Percentiles rank a stretch among this genome's conserved stretches.
phyloP scores from a whole-genome alignment of 805 yeast genomes.

The Yarrowia sp. region DNA sequence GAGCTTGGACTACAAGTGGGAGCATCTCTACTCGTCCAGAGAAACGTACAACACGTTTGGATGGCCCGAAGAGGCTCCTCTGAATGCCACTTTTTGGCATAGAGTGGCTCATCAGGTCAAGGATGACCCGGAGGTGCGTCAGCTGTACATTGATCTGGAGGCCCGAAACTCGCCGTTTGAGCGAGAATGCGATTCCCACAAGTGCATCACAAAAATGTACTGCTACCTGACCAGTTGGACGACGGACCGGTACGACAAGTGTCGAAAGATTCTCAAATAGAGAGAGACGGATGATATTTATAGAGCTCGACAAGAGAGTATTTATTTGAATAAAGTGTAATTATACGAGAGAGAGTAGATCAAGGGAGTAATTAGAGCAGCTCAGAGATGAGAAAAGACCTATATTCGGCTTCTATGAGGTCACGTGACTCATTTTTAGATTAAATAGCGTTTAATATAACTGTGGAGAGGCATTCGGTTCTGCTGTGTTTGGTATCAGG shows the following conservation, averaged over 20 bases:
- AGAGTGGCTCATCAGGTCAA: constrained; percentile 49
- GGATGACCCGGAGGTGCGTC: constrained; percentile 47
- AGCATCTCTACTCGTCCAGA: constrained; percentile 59
- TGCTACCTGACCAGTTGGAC: constrained; percentile 43
- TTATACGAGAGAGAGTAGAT: too few relatives aligned
- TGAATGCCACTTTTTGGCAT: constrained; percentile 62
- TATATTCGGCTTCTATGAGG: too few relatives aligned
- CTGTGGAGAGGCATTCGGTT: too few relatives aligned
- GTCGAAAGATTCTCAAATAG: constrained; percentile 6
- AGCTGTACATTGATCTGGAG: constrained; percentile 48
- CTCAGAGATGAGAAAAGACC: too few relatives aligned
- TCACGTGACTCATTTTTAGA: too few relatives aligned
- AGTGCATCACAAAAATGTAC: constrained; percentile 43
- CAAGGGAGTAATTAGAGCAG: too few relatives aligned
- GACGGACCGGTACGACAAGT: constrained; percentile 21
- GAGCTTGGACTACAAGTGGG: constrained; percentile 61
- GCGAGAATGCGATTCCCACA: constrained; percentile 46
- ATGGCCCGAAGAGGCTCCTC: constrained; percentile 56
- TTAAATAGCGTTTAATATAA: too few relatives aligned
- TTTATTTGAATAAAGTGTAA: neutral
- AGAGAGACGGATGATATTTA: neutral
- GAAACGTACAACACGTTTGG: constrained; percentile 50
- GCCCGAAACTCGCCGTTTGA: constrained; percentile 56
- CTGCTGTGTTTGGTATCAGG: too few relatives aligned
- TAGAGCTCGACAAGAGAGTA: constrained; percentile 7